Conservation (phyloP, 495 filamentous ascomycete species). For the Penicillium herquei region DNA sequence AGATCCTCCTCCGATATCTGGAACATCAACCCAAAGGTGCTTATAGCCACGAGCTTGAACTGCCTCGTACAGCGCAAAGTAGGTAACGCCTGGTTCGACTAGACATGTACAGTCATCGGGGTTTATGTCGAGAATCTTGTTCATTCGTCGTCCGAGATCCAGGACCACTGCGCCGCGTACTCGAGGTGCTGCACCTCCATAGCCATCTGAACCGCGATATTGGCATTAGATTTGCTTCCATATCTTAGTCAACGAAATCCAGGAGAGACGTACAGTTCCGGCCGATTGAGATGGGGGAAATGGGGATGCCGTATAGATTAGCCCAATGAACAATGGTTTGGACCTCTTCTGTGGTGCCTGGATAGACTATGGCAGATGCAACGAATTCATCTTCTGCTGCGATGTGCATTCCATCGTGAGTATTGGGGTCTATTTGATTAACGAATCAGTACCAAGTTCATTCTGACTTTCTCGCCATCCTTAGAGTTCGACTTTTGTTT, state of each 20-base stretch:
- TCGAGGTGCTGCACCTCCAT: slow-evolving; percentile 14
- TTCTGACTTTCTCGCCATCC: not conserved
- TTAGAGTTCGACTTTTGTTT: too few relatives aligned
- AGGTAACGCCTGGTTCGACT: slow-evolving; percentile 52
- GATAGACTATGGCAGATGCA: slow-evolving; percentile 10
- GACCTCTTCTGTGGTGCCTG: slow-evolving; percentile 10
- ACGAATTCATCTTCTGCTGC: slow-evolving; percentile 9
- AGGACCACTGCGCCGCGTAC: slow-evolving; percentile 8
- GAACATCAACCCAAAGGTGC: slow-evolving; percentile 53
- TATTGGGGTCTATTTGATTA: slow-evolving; percentile 10
- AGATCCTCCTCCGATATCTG: slow-evolving; percentile 57
- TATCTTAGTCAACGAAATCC: not conserved
- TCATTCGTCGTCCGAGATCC: slow-evolving; percentile 21
- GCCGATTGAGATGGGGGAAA: slow-evolving; percentile 15
- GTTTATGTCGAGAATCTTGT: slow-evolving; percentile 27
- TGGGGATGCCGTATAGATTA: slow-evolving; percentile 12
- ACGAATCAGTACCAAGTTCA: too few relatives aligned
- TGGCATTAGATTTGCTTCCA: too few relatives aligned
- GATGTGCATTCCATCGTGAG: slow-evolving; percentile 16
- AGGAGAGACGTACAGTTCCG: slow-evolving; percentile 10
- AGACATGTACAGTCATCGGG: slow-evolving; percentile 18
- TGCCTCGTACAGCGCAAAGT: slow-evolving; percentile 51
- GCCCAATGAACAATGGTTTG: slow-evolving; percentile 15
- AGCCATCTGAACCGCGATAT: slow-evolving; percentile 4
- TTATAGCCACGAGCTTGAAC: slow-evolving; percentile 45